Percentiles rank a stretch among this genome's conserved stretches.
These are phyloP conservation scores for Amyloporia xantha DNA, from an alignment of 768 basidiomycete genomes.

Conservation along the genomic window DNA sequence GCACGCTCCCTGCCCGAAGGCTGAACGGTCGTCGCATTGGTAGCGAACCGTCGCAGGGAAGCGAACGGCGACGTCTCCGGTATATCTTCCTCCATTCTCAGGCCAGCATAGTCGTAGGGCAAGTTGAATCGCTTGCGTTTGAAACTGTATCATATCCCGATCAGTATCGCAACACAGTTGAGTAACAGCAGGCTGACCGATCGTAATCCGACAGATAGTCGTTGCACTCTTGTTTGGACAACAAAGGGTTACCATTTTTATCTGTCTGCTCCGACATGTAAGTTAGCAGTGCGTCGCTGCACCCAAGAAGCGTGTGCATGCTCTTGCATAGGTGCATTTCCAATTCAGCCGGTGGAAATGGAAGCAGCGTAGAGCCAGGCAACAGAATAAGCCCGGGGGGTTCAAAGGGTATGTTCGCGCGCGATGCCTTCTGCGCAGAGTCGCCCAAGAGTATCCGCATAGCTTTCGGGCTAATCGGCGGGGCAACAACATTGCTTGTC, in stretches of 20 bases:
- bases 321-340: slow-evolving; percentile 75
- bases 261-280: slow-evolving; percentile 33
- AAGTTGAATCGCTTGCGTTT: slow-evolving; percentile 63
- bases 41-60: background rate
- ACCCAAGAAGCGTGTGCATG: slow-evolving; percentile 57
- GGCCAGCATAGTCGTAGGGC: slow-evolving; percentile 40
- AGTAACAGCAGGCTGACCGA: slow-evolving; percentile 31
- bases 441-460: slow-evolving; percentile 14
- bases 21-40: background rate
- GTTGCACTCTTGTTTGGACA: slow-evolving; percentile 25
- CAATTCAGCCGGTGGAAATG: slow-evolving; percentile 49
- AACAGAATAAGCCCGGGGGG: slow-evolving; percentile 49
- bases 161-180: background rate
- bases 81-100: slow-evolving; percentile 10
- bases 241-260: slow-evolving; percentile 14
- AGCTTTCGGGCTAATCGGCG: slow-evolving; percentile 15
- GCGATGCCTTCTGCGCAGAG: slow-evolving; percentile 4
- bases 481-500: too few species aligned
- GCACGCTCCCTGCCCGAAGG: background rate
- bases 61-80: slow-evolving; percentile 3
- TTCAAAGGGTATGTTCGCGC: slow-evolving; percentile 30
- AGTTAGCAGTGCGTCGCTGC: slow-evolving; percentile 49
- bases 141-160: slow-evolving; percentile 38
- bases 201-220: slow-evolving; percentile 52
- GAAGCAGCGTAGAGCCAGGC: slow-evolving; percentile 41